Conservation (phyloP, 169 alveolate genomes). For the Plasmodium malariae region DNA sequence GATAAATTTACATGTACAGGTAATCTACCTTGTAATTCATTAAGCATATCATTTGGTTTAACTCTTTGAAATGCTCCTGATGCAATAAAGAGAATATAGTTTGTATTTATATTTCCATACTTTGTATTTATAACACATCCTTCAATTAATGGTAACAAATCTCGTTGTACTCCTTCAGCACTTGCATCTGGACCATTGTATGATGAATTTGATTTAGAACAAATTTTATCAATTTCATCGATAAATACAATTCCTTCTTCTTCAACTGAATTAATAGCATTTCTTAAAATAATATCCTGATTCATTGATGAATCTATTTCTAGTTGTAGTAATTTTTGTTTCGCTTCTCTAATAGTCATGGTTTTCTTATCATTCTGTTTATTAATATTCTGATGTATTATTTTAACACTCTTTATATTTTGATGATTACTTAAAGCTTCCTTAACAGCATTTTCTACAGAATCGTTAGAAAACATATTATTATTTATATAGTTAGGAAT, state of each 20-base stretch:
- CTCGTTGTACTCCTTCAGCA: constrained; percentile 94
- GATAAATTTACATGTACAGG: constrained; percentile 90
- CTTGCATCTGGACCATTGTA: constrained; percentile 89
- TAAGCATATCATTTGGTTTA: constrained; percentile 91
- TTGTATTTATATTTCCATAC: constrained; percentile 89
- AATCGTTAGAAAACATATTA: constrained; percentile 56
- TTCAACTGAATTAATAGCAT: constrained; percentile 86
- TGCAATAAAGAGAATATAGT: constrained; percentile 92
- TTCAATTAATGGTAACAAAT: constrained; percentile 91
- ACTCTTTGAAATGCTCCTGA: constrained; percentile 93
- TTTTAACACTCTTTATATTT: constrained; percentile 69
- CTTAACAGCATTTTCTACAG: constrained; percentile 66
- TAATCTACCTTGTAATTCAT: constrained; percentile 93
- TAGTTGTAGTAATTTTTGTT: constrained; percentile 76
- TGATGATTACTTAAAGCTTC: constrained; percentile 74
- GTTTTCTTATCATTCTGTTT: constrained; percentile 76
- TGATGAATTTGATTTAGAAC: constrained; percentile 78
- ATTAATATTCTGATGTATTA: constrained; percentile 56
- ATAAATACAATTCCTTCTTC: constrained; percentile 93
- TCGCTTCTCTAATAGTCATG: constrained; percentile 82
- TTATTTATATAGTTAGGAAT: constrained; percentile 74
- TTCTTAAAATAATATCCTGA: constrained; percentile 82
- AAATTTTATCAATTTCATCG: constrained; percentile 93
- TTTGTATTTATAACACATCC: constrained; percentile 91
- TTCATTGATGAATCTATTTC: constrained; percentile 74